Percentiles rank a stretch among this genome's conserved stretches.
Evolutionary conservation across 2,329 filamentous ascomycete genomes (phyloP).

Genomic region (Cordyceps farinosa): DNA sequence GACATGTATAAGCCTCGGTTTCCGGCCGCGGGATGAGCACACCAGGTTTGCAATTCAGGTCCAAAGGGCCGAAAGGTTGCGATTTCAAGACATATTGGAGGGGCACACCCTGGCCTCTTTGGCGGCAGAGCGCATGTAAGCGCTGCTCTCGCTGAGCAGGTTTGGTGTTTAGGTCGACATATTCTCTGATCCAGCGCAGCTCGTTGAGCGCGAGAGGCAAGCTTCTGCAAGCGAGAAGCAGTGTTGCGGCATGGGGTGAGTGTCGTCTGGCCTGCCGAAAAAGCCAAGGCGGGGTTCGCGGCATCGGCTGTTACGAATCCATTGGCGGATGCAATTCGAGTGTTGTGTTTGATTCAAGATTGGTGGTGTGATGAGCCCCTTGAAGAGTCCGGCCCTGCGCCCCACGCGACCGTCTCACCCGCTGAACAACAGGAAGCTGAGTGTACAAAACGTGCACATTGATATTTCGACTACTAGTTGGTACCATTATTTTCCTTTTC

Average conservation of each 20-base stretch:
- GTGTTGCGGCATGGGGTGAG: conserved; percentile 53
- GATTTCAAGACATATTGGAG: conserved; percentile 86
- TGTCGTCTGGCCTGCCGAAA: conserved; percentile 51
- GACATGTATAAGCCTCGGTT: conserved; percentile 64
- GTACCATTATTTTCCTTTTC: too few relatives aligned
- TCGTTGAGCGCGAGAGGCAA: conserved; percentile 63
- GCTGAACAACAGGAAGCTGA: too few relatives aligned
- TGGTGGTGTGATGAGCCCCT: background rate
- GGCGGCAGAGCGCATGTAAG: conserved; percentile 43
- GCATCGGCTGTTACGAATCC: conserved; percentile 42
- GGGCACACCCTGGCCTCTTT: conserved; percentile 62
- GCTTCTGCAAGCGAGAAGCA: conserved; percentile 63
- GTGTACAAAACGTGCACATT: too few relatives aligned
- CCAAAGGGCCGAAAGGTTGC: conserved; percentile 81
- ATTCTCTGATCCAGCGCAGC: conserved; percentile 67
- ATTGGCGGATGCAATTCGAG: background rate
- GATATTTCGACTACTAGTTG: too few relatives aligned
- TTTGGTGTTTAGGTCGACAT: conserved; percentile 40
- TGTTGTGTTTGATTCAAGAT: conserved; percentile 13
- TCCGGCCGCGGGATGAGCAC: conserved; percentile 84
- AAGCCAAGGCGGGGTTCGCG: conserved; percentile 58
- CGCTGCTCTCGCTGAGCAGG: conserved; percentile 19
- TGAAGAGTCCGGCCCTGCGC: background rate
- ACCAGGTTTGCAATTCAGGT: conserved; percentile 70
- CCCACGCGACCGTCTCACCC: background rate